These are phyloP conservation scores for Boehmeria nivea DNA, from an alignment of 306 rosid species.

Conservation along the genomic window DNA sequence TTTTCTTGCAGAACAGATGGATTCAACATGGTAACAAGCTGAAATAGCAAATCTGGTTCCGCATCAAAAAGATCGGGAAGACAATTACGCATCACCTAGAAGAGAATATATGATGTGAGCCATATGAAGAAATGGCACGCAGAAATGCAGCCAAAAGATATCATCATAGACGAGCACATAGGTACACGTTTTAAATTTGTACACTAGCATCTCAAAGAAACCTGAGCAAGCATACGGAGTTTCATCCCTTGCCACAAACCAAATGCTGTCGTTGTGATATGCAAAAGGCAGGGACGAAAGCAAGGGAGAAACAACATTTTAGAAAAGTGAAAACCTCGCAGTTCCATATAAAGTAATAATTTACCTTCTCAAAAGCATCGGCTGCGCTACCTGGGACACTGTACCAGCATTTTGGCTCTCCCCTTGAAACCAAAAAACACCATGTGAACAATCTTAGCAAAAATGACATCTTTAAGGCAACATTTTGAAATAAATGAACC, in stretches of 20 bases:
- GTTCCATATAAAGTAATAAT: not conserved
- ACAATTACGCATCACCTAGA: conserved; percentile 85
- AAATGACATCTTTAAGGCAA: not conserved
- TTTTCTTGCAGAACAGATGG: conserved; percentile 92
- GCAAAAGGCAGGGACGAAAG: not conserved
- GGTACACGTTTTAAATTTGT: too few relatives aligned
- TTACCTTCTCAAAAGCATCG: conserved; percentile 83
- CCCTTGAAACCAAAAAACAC: conserved; percentile 47
- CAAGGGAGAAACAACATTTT: too few relatives aligned
- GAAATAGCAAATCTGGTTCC: conserved; percentile 95
- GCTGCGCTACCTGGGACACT: conserved; percentile 95
- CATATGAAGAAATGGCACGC: not conserved
- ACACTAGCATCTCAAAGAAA: too few relatives aligned
- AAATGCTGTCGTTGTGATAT: not conserved
- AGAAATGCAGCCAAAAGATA: not conserved
- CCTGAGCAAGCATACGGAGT: not conserved
- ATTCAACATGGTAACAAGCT: conserved; percentile 96
- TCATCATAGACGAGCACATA: not conserved
- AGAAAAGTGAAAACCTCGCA: not conserved
- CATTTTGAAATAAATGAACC: not conserved
- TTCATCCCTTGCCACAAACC: not conserved
- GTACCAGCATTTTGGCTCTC: conserved; percentile 99
- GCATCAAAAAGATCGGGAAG: conserved; percentile 99
- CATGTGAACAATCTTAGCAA: conserved; percentile 15
- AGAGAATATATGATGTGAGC: not conserved